Percentiles rank a stretch among this genome's conserved stretches.
phyloP scores from a whole-genome alignment of 2,329 filamentous ascomycete genomes.

The Talaromyces marneffei region DNA sequence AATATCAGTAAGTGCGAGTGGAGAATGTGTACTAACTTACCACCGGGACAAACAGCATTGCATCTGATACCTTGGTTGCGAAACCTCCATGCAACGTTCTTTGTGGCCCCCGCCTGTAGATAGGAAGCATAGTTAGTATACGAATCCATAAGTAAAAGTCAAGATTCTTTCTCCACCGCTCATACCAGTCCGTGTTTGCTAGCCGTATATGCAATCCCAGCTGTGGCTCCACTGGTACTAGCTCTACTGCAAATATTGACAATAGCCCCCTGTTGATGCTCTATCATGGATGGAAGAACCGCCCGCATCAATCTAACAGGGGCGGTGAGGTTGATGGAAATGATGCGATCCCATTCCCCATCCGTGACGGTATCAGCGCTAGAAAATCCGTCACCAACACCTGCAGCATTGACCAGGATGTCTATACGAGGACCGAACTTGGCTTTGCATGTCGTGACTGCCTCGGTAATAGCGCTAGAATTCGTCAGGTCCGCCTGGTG shows the following conservation, averaged over 20 bases:
- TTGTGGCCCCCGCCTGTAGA: constrained; percentile 35
- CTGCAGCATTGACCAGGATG: constrained; percentile 43
- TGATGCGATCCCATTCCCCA: constrained; percentile 36
- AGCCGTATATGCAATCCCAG: constrained; percentile 44
- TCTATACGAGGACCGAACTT: constrained; percentile 24
- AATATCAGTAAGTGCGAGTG: not conserved
- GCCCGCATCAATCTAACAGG: constrained; percentile 43
- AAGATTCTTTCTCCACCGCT: no score
- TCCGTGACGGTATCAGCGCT: constrained; percentile 27
- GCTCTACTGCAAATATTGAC: constrained; percentile 40
- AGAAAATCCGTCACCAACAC: constrained; percentile 36
- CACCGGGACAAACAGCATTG: constrained; percentile 42
- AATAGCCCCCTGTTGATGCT: constrained; percentile 31
- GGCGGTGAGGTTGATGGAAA: constrained; percentile 41
- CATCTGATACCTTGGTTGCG: constrained; percentile 42
- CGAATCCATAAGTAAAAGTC: no score
- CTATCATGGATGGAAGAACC: constrained; percentile 26
- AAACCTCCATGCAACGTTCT: constrained; percentile 45
- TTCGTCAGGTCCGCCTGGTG: not conserved
- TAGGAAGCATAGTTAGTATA: no score
- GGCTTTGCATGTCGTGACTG: not conserved
- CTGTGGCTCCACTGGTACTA: constrained; percentile 32
- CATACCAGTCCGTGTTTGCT: constrained; percentile 15
- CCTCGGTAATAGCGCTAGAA: not conserved
- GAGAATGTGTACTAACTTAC: constrained; percentile 13